phyloP scores from a whole-genome alignment of 257 asterid genomes.

The Nicotiana otophora region DNA sequence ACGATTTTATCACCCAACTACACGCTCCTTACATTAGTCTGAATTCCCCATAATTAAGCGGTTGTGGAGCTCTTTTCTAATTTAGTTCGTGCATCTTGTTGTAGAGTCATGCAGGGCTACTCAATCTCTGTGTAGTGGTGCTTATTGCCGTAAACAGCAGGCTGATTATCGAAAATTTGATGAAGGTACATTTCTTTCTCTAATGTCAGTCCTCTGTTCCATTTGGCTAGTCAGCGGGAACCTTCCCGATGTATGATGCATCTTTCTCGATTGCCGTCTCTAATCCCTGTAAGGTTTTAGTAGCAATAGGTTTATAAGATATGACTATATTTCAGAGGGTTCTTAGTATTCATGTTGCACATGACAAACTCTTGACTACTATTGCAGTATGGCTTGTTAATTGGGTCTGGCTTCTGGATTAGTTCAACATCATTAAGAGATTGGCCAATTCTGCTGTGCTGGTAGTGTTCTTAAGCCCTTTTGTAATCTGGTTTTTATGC shows the following conservation, averaged over 20 bases:
- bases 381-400: constrained; percentile 94
- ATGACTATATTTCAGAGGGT: not conserved
- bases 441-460: constrained; percentile 97
- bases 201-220: not conserved
- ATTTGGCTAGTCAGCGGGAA: not conserved
- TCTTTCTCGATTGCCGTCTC: not conserved
- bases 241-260: not conserved
- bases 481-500: not conserved
- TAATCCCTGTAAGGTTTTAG: not conserved
- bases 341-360: not conserved
- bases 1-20: no score
- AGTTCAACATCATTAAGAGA: constrained; percentile 77
- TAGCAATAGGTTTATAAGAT: not conserved
- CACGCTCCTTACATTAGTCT: not conserved
- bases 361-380: constrained; percentile 18
- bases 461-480: constrained; percentile 41
- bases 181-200: constrained; percentile 61
- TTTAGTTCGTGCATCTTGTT: constrained; percentile 29
- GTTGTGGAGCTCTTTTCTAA: constrained; percentile 4
- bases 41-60: not conserved
- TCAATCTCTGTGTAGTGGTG: constrained; percentile 98
- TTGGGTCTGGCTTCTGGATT: constrained; percentile 83
- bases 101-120: constrained; percentile 99
- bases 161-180: constrained; percentile 90
- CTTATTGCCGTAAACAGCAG: constrained; percentile 98